These are phyloP conservation scores for Saturnispora quitensis DNA, from an alignment of 805 yeast species.

Conservation along the genomic window DNA sequence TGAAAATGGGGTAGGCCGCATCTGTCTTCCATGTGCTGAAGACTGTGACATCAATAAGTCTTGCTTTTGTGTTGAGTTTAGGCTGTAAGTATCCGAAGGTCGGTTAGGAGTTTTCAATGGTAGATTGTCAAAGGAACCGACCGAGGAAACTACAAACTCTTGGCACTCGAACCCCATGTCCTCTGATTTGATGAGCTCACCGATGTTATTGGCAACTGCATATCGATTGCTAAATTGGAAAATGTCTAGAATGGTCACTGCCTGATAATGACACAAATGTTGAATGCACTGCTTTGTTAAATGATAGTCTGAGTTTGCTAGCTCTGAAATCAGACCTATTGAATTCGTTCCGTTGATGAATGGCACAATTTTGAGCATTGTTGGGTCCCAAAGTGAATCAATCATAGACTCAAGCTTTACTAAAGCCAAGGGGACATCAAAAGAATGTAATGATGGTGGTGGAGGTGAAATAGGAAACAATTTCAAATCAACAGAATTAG, in stretches of 20 bases:
- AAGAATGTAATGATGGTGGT: slow-evolving; percentile 66
- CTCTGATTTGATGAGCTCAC: slow-evolving; percentile 53
- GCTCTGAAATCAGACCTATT: slow-evolving; percentile 60
- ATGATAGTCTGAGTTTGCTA: slow-evolving; percentile 72
- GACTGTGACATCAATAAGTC: background rate
- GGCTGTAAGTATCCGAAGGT: background rate
- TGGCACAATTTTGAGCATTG: slow-evolving; percentile 82
- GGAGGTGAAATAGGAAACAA: slow-evolving; percentile 83
- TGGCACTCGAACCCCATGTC: slow-evolving; percentile 77
- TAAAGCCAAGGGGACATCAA: slow-evolving; percentile 87
- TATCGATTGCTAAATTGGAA: slow-evolving; percentile 85
- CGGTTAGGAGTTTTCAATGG: slow-evolving; percentile 14
- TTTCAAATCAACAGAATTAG: slow-evolving; percentile 87
- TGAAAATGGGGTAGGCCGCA: background rate
- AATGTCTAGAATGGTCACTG: slow-evolving; percentile 74
- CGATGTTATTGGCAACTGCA: slow-evolving; percentile 77
- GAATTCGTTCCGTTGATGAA: slow-evolving; percentile 85
- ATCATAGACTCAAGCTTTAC: slow-evolving; percentile 64
- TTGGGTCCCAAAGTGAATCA: slow-evolving; percentile 96
- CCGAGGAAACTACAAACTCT: slow-evolving; percentile 54
- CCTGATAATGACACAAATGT: slow-evolving; percentile 82
- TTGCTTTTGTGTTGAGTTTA: background rate
- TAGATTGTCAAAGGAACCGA: slow-evolving; percentile 27
- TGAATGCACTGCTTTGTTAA: slow-evolving; percentile 82
- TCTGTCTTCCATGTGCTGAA: background rate